phyloP scores from a whole-genome alignment of 768 basidiomycete genomes.

The Cyclocybe aegerita region DNA sequence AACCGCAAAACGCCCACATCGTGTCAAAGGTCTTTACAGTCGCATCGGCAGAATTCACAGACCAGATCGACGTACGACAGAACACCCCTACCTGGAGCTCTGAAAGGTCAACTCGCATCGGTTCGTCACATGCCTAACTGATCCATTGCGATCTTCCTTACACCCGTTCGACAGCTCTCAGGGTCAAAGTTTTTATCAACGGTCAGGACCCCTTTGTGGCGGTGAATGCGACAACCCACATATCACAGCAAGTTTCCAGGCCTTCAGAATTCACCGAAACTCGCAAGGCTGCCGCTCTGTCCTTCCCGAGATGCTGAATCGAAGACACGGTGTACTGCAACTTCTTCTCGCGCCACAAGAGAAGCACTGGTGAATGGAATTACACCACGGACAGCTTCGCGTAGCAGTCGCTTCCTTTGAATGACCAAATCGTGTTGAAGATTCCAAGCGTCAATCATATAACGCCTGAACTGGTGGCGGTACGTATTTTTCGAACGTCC shows the following conservation, averaged over 20 bases:
- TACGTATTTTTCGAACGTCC: constrained; percentile 21
- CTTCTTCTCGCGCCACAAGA: constrained; percentile 46
- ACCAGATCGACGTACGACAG: constrained; percentile 57
- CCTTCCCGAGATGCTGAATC: background rate
- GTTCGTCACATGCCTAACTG: constrained; percentile 25
- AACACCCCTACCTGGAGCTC: constrained; percentile 42
- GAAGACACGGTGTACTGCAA: constrained; percentile 18
- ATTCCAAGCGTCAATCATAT: constrained; percentile 39
- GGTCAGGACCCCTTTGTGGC: constrained; percentile 50
- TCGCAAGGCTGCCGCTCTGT: constrained; percentile 24
- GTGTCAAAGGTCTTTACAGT: constrained; percentile 55
- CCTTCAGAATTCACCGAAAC: constrained; percentile 48
- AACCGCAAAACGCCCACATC: constrained; percentile 47
- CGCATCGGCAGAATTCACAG: constrained; percentile 51
- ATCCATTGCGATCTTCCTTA: background rate
- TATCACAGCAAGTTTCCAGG: constrained; percentile 53
- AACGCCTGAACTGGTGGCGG: constrained; percentile 42
- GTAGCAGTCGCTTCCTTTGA: constrained; percentile 50
- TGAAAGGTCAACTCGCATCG: constrained; percentile 48
- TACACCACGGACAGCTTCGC: constrained; percentile 56
- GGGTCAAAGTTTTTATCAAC: constrained; percentile 62
- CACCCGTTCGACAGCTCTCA: constrained; percentile 27
- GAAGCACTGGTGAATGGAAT: constrained; percentile 34
- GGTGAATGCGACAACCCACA: constrained; percentile 49
- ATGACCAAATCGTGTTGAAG: constrained; percentile 45